phyloP scores from a whole-genome alignment of 108 stramenopile species.

The Pseudonitzschia delicatissima region DNA sequence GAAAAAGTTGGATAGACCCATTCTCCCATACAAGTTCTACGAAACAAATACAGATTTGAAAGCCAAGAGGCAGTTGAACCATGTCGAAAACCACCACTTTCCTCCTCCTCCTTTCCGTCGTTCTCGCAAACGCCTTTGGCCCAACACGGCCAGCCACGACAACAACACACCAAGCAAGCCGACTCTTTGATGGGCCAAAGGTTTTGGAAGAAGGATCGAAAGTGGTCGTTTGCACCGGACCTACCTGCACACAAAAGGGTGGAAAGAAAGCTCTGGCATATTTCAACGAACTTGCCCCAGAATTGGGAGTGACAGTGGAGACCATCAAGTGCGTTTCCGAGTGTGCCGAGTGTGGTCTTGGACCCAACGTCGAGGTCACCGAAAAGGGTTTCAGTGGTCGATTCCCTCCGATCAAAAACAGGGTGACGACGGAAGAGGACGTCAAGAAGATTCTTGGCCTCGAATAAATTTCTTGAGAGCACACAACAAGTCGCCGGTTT shows the following conservation, averaged over 20 bases:
- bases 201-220: conserved; percentile 26
- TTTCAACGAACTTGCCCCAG: conserved; percentile 45
- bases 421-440: conserved; percentile 56
- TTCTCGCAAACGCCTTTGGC: not conserved
- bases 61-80: too few species aligned
- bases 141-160: not conserved
- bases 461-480: not conserved
- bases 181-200: not conserved
- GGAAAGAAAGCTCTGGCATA: conserved; percentile 48
- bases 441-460: conserved; percentile 60
- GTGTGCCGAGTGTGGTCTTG: conserved; percentile 73
- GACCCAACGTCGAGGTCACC: conserved; percentile 65
- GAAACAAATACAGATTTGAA: too few species aligned
- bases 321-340: conserved; percentile 66
- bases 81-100: not conserved
- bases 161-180: not conserved
- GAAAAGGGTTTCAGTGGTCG: conserved; percentile 60
- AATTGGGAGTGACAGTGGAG: conserved; percentile 43
- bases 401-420: conserved; percentile 69
- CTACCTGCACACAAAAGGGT: conserved; percentile 52
- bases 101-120: not conserved
- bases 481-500: too few species aligned
- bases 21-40: too few species aligned
- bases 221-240: conserved; percentile 64
- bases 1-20: too few species aligned